Conservation (phyloP, 2,329 filamentous ascomycete genomes). For the Myriosclerotinia curreyana region DNA sequence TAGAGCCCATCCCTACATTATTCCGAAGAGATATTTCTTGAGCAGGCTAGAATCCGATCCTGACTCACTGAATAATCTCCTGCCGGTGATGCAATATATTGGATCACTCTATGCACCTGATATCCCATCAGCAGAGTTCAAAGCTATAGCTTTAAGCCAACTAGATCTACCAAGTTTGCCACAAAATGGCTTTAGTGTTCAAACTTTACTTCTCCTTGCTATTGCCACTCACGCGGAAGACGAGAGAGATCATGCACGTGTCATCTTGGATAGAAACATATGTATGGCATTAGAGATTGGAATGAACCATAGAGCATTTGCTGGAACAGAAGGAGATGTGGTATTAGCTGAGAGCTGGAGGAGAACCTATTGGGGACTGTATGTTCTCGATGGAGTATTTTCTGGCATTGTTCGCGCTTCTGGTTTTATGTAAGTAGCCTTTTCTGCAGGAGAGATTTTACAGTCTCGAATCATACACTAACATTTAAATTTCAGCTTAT, state of each 20-base stretch:
- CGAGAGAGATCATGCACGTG: constrained; percentile 32
- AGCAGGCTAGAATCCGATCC: constrained; percentile 39
- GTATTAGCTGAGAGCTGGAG: constrained; percentile 44
- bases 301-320: constrained; percentile 56
- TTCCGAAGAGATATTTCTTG: constrained; percentile 40
- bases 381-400: constrained; percentile 35
- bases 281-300: constrained; percentile 58
- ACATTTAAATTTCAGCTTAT: constrained; percentile 26
- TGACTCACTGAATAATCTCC: constrained; percentile 36
- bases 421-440: constrained; percentile 31
- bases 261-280: constrained; percentile 48
- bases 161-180: constrained; percentile 36
- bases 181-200: constrained; percentile 40
- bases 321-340: constrained; percentile 41
- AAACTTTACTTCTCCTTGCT: constrained; percentile 42
- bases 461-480: background rate
- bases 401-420: constrained; percentile 28
- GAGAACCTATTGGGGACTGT: constrained; percentile 45
- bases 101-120: constrained; percentile 42
- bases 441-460: background rate
- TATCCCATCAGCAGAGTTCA: constrained; percentile 38
- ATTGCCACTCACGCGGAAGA: constrained; percentile 41
- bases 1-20: constrained; percentile 41
- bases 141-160: constrained; percentile 33
- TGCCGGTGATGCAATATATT: constrained; percentile 41